Evolutionary conservation across 805 yeast genomes (phyloP).

Genomic region (Yarrowia alimentaria): DNA sequence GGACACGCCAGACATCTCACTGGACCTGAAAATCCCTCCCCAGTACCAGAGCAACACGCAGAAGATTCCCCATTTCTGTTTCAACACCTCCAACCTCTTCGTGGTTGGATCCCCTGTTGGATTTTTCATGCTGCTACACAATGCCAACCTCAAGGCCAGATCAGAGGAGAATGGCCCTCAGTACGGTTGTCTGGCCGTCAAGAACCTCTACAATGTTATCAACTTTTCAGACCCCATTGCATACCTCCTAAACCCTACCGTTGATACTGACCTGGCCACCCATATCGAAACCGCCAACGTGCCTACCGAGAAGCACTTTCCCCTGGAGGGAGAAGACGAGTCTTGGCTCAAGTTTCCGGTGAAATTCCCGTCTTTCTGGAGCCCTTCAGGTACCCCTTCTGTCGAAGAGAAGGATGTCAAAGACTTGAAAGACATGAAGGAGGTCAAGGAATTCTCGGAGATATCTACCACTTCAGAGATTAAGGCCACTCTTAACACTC

Average conservation of each 20-base stretch:
- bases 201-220: conserved; percentile 73
- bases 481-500: neutral
- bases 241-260: conserved; percentile 80
- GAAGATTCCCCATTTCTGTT: conserved; percentile 50
- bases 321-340: conserved; percentile 18
- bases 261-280: conserved; percentile 44
- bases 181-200: conserved; percentile 58
- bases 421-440: no score
- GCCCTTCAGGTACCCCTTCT: conserved; percentile 10
- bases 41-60: conserved; percentile 1
- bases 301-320: conserved; percentile 33
- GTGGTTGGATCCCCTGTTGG: conserved; percentile 88
- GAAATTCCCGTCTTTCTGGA: conserved; percentile 26
- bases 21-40: conserved; percentile 17
- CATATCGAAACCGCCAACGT: conserved; percentile 36
- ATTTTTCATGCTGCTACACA: conserved; percentile 50
- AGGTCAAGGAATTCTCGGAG: conserved; percentile 2
- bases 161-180: conserved; percentile 27
- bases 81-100: conserved; percentile 72
- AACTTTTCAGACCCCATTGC: conserved; percentile 93
- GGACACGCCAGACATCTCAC: conserved; percentile 27
- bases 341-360: conserved; percentile 25
- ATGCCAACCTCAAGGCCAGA: conserved; percentile 37
- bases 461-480: neutral
- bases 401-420: conserved; percentile 6